Evolutionary conservation across 1,139 yeast species (phyloP).

Genomic region (Sugiyamaella grinbergsii): DNA sequence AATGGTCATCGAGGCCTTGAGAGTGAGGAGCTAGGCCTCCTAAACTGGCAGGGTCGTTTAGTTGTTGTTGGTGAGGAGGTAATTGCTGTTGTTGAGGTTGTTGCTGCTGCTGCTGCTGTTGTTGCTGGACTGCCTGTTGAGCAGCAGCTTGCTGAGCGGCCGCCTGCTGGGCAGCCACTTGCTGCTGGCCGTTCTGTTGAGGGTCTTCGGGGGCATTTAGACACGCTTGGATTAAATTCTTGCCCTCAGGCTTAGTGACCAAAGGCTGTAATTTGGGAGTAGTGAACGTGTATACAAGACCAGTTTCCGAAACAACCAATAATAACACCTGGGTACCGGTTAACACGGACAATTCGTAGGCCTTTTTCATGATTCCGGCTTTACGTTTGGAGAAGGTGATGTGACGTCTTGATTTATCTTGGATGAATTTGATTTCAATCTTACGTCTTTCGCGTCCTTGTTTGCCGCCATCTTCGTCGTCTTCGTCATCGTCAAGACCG

Average conservation of each 20-base stretch:
- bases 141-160: constrained; percentile 22
- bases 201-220: constrained; percentile 80
- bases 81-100: constrained; percentile 22
- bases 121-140: constrained; percentile 24
- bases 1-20: constrained; percentile 27
- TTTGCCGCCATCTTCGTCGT: constrained; percentile 72
- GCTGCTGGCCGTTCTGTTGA: constrained; percentile 24
- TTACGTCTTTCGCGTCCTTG: constrained; percentile 85
- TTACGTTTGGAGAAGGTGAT: constrained; percentile 96
- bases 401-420: constrained; percentile 96
- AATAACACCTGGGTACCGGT: constrained; percentile 96
- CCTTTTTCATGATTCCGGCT: constrained; percentile 98
- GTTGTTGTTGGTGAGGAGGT: constrained; percentile 24
- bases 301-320: constrained; percentile 94
- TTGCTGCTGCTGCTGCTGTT: constrained; percentile 23
- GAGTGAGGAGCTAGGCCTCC: constrained; percentile 24
- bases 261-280: constrained; percentile 97
- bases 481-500: constrained; percentile 49
- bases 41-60: constrained; percentile 23
- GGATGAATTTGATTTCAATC: constrained; percentile 94
- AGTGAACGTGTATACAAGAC: constrained; percentile 96
- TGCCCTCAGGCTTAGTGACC: constrained; percentile 96
- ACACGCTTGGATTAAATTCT: constrained; percentile 94
- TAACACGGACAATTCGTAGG: constrained; percentile 90
- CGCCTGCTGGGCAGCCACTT: constrained; percentile 19